Evolutionary conservation across 768 basidiomycete species (phyloP), one percentile per base, ranked within the genome.

Genomic region (Boletus reticuloceps): DNA sequence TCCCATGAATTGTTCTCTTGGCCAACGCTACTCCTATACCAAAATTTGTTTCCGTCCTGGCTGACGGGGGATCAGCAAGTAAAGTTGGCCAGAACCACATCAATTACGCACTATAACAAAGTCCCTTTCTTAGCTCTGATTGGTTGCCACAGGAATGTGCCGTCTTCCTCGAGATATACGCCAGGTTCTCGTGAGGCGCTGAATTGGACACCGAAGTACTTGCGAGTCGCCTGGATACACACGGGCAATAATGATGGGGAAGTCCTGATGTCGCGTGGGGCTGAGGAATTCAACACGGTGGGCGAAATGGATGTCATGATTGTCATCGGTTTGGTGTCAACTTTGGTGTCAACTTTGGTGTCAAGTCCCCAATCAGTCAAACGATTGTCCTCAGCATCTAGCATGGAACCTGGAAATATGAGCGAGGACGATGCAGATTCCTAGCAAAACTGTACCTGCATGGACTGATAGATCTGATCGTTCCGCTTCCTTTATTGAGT

Each of bases 1-100:
- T 43, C 40, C 58, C 58, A 58, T 32, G 45, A 51, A 12, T 50
- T 54, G 1, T 16, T 27, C 20, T 31, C 50, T n/a, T 22, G 29
- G 31, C 31, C 50, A 11, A 3, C 8, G 20, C 11, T 16, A 17
- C 16, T 42, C 14, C 6, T 42, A n/a, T 42, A 51, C 40, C 13
- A 47, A 47, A 38, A 54, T 22, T 16, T 36, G 37, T 20, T 44
- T 25, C 29, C 34, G 3, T 48, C 36, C 25, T 27, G 22, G 9
- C 56, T 53, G 11, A 6, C 1, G 27, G 3, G 6, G 9, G 9
- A 16, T 52, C 19, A 44, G 20, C 17, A 36, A 27, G 17, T 1
- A 5, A 20, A 4, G 7, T 13, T 10, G 4, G 19, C 20, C 1
- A 36, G 7, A 8, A 4, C 8, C 14, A 11, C 8, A 20, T 11